phyloP scores from a whole-genome alignment of 2,329 filamentous ascomycete species.

The Apiospora hydei region DNA sequence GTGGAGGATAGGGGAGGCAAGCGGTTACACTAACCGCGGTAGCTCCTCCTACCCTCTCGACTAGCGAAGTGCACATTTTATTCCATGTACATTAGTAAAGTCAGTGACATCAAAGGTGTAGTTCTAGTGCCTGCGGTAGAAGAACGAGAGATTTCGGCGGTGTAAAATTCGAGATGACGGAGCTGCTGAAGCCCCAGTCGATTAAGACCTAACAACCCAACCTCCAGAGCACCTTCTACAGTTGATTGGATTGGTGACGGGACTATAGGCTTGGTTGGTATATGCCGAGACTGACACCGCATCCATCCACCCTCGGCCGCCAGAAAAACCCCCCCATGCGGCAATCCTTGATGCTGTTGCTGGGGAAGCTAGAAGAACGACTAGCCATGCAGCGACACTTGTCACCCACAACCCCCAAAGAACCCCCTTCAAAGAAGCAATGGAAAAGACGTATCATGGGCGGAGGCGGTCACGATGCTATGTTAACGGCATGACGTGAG shows the following conservation, averaged over 20 bases:
- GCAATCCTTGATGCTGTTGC: conserved; percentile 8
- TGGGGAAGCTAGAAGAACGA: conserved; percentile 7
- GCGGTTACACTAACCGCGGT: neutral
- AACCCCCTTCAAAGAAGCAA: neutral
- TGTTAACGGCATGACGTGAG: conserved; percentile 13
- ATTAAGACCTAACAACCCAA: neutral
- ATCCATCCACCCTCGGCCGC: neutral
- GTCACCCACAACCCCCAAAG: neutral
- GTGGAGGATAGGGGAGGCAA: conserved; percentile 12
- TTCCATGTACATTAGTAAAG: neutral
- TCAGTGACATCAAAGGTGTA: neutral
- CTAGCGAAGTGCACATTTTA: neutral
- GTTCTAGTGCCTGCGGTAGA: neutral
- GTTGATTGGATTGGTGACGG: neutral
- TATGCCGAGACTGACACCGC: conserved; percentile 18
- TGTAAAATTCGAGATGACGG: neutral
- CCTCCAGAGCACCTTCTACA: neutral
- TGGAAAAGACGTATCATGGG: neutral
- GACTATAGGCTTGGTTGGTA: neutral
- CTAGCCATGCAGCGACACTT: conserved; percentile 21
- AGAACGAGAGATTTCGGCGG: neutral
- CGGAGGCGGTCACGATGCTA: conserved; percentile 2
- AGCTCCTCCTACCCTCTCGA: neutral
- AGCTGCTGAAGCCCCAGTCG: conserved; percentile 1
- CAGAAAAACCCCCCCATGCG: neutral